Evolutionary conservation across 305 asterid species (phyloP), one percentile per base, ranked within the genome.

Genomic region (Fraxinus paxiana): DNA sequence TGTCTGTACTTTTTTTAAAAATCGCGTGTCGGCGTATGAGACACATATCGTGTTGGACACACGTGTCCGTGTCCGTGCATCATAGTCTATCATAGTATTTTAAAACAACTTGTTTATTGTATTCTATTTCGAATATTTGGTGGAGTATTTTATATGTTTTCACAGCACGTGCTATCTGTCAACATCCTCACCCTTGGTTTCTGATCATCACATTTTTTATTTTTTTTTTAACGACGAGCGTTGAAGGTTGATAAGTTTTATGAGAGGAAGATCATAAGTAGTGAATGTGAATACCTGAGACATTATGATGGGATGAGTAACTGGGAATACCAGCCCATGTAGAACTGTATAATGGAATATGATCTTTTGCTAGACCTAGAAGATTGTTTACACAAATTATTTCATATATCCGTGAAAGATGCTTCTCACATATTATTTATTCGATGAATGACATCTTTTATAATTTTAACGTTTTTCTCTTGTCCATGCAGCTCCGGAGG

Each of bases 401-500:
- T 65, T 65, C n/a, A 65, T 65, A 24, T 10, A 26, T 65, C 73
- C 9, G 7, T 26, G 37, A 65, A 61, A 65, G 37, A 65, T 65
- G 73, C 73, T 24, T 26, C 18, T 65, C 18, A 24, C 6, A 26
- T 26, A 17, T 65, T 65, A 17, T 65, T 65, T 65, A 9, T 65
- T 65, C 8, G 0, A 24, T 65, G 35, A 65, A 28, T 28, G 34
- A 65, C 73, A 26, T 67, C 3, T 67, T 24, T 67, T 67, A 67
- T 17, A 28, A 28, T 26, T 83, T 79, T 73, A 51, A 63, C 10
- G 5, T 13, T 56, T 43, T 41, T 76, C 48, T 75, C 71, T 77
- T 85, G 34, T 78, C 35, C 61, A 20, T 75, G 87, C 94, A 96
- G 98, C 92, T 82, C 98, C 98, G 15, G 98, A 92, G 83, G 85